Percentiles rank a stretch among this genome's conserved stretches.
Evolutionary conservation across 495 filamentous ascomycete species (phyloP).

Genomic region (Thozetella sp.): DNA sequence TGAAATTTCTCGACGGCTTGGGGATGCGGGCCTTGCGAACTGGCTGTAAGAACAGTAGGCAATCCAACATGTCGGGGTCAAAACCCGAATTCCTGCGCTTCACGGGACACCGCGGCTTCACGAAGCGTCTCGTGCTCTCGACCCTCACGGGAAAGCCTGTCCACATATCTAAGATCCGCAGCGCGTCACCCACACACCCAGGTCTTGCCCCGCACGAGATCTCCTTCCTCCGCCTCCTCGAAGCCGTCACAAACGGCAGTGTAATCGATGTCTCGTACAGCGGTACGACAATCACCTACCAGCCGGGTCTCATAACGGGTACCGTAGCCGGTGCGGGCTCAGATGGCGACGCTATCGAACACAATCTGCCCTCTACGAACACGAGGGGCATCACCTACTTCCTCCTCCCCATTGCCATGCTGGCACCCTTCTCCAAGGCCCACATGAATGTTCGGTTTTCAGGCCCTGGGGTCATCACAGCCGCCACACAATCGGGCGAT

Average conservation of each 20-base stretch:
- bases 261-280: conserved; percentile 93
- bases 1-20: conserved; percentile 25
- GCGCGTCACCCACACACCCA: conserved; percentile 78
- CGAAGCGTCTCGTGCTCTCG: conserved; percentile 83
- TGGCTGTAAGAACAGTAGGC: conserved; percentile 3
- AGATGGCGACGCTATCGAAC: conserved; percentile 71
- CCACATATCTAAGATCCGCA: conserved; percentile 90
- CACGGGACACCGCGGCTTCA: conserved; percentile 79
- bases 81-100: conserved; percentile 61
- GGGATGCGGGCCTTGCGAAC: conserved; percentile 2
- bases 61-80: conserved; percentile 35
- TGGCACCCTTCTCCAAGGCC: conserved; percentile 91
- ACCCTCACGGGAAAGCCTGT: conserved; percentile 89
- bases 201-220: conserved; percentile 92
- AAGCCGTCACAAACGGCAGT: conserved; percentile 93
- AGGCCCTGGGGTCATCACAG: conserved; percentile 92
- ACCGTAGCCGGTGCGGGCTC: conserved; percentile 63
- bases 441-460: conserved; percentile 86
- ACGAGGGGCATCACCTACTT: conserved; percentile 88
- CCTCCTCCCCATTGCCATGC: conserved; percentile 81
- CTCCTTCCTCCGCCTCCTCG: conserved; percentile 92
- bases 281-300: conserved; percentile 88
- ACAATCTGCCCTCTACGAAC: conserved; percentile 75
- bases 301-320: conserved; percentile 89
- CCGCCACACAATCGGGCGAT: conserved; percentile 77